Evolutionary conservation across 371 early-diverging fungal species (phyloP).

Genomic region (Rhizomucor pusillus): DNA sequence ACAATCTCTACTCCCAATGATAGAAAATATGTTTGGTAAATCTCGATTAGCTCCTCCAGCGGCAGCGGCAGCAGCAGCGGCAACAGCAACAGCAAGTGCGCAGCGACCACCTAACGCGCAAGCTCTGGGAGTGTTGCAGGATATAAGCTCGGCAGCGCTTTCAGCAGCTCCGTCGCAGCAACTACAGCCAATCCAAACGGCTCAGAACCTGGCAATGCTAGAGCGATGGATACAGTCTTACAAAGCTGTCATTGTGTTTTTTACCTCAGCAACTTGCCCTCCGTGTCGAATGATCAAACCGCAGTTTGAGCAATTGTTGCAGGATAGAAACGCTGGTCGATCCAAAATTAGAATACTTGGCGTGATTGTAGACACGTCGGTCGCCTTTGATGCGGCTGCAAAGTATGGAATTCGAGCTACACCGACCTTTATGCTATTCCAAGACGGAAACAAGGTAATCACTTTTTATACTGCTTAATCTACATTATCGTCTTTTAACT

Average conservation of each 20-base stretch:
- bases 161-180: slow-evolving; percentile 28
- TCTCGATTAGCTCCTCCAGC: slow-evolving; percentile 19
- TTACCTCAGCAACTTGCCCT: slow-evolving; percentile 70
- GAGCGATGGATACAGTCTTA: slow-evolving; percentile 40
- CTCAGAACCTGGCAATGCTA: slow-evolving; percentile 28
- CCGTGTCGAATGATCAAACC: slow-evolving; percentile 76
- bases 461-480: background rate
- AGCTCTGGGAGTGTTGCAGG: slow-evolving; percentile 21
- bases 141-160: slow-evolving; percentile 35
- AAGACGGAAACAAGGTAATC: slow-evolving; percentile 54
- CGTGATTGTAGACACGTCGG: slow-evolving; percentile 60
- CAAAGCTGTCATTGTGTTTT: slow-evolving; percentile 66
- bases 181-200: slow-evolving; percentile 23
- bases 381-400: slow-evolving; percentile 52
- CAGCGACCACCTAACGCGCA: slow-evolving; percentile 2
- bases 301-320: slow-evolving; percentile 60
- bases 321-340: slow-evolving; percentile 37
- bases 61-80: slow-evolving; percentile 6
- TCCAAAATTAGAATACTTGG: slow-evolving; percentile 48
- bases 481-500: no score
- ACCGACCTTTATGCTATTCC: slow-evolving; percentile 89
- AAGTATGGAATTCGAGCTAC: slow-evolving; percentile 67
- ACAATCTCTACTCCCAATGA: slow-evolving; percentile 72
- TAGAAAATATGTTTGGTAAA: slow-evolving; percentile 78
- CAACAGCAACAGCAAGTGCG: slow-evolving; percentile 5